Evolutionary conservation across 441 rosid species (phyloP), one percentile per base, ranked within the genome.

Genomic region (Pelargonium australe): DNA sequence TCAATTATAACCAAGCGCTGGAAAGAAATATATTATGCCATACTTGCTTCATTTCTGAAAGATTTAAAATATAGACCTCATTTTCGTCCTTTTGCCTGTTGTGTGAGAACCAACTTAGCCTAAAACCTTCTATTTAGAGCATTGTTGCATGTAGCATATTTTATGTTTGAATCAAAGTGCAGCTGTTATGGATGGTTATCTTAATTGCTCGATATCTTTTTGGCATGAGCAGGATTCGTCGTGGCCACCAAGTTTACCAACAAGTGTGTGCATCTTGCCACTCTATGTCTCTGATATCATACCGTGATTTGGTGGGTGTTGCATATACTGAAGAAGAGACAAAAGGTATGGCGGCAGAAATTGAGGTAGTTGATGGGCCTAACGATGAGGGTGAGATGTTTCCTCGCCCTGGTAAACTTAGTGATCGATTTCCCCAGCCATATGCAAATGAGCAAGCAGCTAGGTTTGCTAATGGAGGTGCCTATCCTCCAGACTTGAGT

Each of bases 331-430:
- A 95, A 81, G 99, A 92, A 64, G 99, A 95, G 83, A 84, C 84
- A 28, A 95, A 95, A 80, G 99, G 96, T 63, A 95, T 95, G 98
- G 98, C 99, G 63, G 98, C 98, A 69, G 98, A 95, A 81, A 89
- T 95, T 73, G 98, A 92, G 85, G 99, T 91, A n/a, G 95, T 20
- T 66, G 99, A 95, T 79, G 99, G 99, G 60, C 99, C 99, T 71
- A 95, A 92, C 76, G 99, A 95, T 83, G 99, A 95, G 88, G 98
- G 99, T 66, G 98, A 95, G 85, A 92, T 87, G 99, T 95, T 89
- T 74, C 83, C 95, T 13, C 95, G 99, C 68, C 97, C 99, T 68
- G 98, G 99, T 72, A 92, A 95, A 81, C 94, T 95, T 76, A 92
- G 98, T 74, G 99, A 95, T 78, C 98, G 96, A 57, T 83, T 92